Evolutionary conservation across 2,329 filamentous ascomycete species (phyloP).

Genomic region (Bertia moriformis): DNA sequence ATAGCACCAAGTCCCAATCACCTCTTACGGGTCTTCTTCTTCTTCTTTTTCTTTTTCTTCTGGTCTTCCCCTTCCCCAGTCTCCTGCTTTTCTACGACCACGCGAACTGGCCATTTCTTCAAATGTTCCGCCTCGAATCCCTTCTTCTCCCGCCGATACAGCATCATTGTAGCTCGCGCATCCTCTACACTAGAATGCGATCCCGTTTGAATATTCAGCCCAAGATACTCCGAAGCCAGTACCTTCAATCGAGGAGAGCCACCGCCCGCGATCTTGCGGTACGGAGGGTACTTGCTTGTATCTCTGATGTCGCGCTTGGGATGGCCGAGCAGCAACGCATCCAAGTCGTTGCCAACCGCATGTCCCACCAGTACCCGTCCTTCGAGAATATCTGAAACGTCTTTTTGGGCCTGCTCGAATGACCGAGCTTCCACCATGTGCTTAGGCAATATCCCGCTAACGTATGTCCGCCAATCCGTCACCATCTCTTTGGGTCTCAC

Average conservation of each 20-base stretch:
- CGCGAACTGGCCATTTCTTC: slow-evolving; percentile 40
- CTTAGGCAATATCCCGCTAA: slow-evolving; percentile 67
- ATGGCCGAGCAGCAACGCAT: slow-evolving; percentile 59
- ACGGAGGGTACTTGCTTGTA: slow-evolving; percentile 64
- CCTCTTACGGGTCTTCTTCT: slow-evolving; percentile 18
- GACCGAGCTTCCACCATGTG: slow-evolving; percentile 56
- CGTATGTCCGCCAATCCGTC: slow-evolving; percentile 76
- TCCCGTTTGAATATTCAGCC: slow-evolving; percentile 47
- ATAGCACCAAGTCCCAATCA: slow-evolving; percentile 12
- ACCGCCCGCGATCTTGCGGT: slow-evolving; percentile 54
- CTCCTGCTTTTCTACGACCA: slow-evolving; percentile 11
- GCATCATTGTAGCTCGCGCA: slow-evolving; percentile 75
- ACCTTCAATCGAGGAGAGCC: slow-evolving; percentile 52
- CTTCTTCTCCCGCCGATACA: slow-evolving; percentile 72
- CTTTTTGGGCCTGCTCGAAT: slow-evolving; percentile 64
- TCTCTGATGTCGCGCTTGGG: slow-evolving; percentile 68
- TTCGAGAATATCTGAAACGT: slow-evolving; percentile 54
- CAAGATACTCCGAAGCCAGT: slow-evolving; percentile 39
- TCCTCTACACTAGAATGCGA: slow-evolving; percentile 61
- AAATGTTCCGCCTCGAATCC: slow-evolving; percentile 72
- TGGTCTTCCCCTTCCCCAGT: slow-evolving; percentile 16
- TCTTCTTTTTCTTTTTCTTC: slow-evolving; percentile 28
- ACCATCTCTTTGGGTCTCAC: slow-evolving; percentile 66
- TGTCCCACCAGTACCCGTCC: slow-evolving; percentile 70
- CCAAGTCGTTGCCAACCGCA: slow-evolving; percentile 66